phyloP scores from a whole-genome alignment of 139 green algal species.

The Eudorina sp. region DNA sequence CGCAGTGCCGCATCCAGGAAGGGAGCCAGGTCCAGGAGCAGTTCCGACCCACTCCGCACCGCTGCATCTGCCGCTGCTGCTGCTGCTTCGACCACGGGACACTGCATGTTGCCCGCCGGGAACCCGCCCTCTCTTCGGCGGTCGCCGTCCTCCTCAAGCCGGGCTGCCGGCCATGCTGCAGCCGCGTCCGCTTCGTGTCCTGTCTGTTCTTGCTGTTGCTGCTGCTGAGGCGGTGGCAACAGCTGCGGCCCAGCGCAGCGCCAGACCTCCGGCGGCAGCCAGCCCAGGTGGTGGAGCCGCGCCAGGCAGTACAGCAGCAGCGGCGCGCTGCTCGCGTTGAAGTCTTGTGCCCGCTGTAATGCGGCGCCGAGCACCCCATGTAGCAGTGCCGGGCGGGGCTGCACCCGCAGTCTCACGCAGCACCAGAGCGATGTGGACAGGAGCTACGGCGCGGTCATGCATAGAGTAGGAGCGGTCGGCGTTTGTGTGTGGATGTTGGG shows the following conservation, averaged over 20 bases:
- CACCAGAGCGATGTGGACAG: conserved; percentile 13
- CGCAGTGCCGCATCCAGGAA: conserved; percentile 18
- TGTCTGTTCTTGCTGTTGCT: neutral
- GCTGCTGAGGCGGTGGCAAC: neutral
- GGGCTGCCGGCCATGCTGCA: no score
- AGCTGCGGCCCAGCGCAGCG: neutral
- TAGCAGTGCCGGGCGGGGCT: neutral
- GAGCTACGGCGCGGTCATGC: neutral
- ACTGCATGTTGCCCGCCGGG: no score
- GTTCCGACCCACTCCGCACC: neutral
- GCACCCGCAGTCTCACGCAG: neutral
- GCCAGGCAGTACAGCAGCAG: conserved; percentile 26
- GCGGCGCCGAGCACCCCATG: neutral
- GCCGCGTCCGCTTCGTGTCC: no score
- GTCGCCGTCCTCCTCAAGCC: no score
- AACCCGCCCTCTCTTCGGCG: no score
- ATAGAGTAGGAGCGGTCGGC: no score
- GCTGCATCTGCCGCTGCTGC: neutral
- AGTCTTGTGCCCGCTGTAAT: neutral
- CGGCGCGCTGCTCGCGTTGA: neutral
- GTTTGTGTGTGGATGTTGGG: no score
- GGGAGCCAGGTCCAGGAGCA: neutral
- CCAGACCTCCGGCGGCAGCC: neutral
- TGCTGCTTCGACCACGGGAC: no score
- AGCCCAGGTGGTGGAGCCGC: neutral